Evolutionary conservation across 1,139 yeast genomes (phyloP), one percentile per base, ranked within the genome.

Genomic region (Yamadazyma pseudoaaseri): DNA sequence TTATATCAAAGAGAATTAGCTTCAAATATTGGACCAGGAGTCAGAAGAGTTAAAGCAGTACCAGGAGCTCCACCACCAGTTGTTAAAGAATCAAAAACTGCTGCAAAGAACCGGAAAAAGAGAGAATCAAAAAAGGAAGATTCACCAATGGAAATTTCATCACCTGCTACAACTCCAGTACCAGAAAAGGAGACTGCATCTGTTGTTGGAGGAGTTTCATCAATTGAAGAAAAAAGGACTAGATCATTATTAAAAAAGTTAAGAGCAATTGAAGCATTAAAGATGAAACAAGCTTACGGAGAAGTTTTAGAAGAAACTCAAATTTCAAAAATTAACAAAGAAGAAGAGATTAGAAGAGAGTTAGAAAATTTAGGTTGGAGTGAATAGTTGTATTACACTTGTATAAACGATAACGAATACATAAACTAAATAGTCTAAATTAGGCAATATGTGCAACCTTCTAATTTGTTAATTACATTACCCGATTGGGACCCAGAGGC

Each of bases 261-360:
- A 46, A 77, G 97, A 53, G 97, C 98, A 10, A 92, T 92, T 47
- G 96, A 90, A 58, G 81, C 80, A 33, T 75, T 94, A 52, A 90
- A 90, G 60, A 77, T 77, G 72, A 85, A 90, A 55, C 92, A 86
- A 62, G 86, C 86, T 13, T 70, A 68, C 33, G 95, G 95, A 32
- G 97, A 89, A 45, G 71, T 80, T 42, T 74, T 92, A 45, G 98
- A 92, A 62, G 96, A 84, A 52, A 92, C 97, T 20, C 99, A 92
- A 65, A 67, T 87, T 26, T 73, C 86, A 55, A 94, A 94, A 65
- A 90, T 94, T 48, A 74, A 80, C 43, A 87, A 95, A 39, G 98
- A 92, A 63, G 80, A 72, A 22, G 81, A 81, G 36, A 84, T 92
- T 35, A 74, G 90, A 60, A 65, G 69, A 43, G 96, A 90, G 47